These are phyloP conservation scores for Monosporozyma servazzii DNA, from an alignment of 805 yeast species.

Conservation along the genomic window DNA sequence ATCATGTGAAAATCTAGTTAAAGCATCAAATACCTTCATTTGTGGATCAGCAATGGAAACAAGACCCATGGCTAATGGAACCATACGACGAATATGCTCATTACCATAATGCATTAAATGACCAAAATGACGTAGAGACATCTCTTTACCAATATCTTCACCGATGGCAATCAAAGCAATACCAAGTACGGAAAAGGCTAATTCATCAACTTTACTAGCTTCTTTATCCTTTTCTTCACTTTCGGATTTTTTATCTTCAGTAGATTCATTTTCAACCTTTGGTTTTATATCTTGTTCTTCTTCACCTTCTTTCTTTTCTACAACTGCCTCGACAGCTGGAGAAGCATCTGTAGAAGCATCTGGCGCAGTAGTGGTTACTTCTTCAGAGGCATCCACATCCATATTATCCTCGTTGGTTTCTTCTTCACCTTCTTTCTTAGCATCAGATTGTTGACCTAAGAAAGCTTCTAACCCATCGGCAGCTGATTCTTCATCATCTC, in stretches of 20 bases:
- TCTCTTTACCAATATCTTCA: constrained; percentile 94
- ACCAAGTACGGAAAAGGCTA: constrained; percentile 87
- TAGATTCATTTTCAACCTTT: constrained; percentile 18
- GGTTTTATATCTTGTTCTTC: constrained; percentile 16
- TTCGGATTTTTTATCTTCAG: constrained; percentile 17
- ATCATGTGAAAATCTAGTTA: constrained; percentile 94
- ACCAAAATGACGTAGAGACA: constrained; percentile 94
- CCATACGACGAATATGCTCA: constrained; percentile 81
- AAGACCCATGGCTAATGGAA: constrained; percentile 96
- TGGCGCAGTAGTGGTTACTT: not conserved
- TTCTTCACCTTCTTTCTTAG: constrained; percentile 16
- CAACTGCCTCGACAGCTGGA: constrained; percentile 30
- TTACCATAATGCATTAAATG: constrained; percentile 98
- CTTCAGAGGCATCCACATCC: constrained; percentile 16
- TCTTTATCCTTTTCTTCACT: constrained; percentile 25
- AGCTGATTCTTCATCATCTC: constrained; percentile 32
- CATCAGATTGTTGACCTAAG: constrained; percentile 26
- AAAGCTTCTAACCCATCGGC: constrained; percentile 25
- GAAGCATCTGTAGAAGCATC: constrained; percentile 8
- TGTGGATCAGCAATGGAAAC: constrained; percentile 90
- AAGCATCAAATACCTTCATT: constrained; percentile 92
- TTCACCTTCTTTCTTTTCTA: constrained; percentile 33
- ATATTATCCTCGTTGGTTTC: constrained; percentile 14
- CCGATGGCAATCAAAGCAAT: constrained; percentile 94
- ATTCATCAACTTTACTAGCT: constrained; percentile 28